Evolutionary conservation across 2,329 filamentous ascomycete genomes (phyloP).

Genomic region (Botrytis deweyae): DNA sequence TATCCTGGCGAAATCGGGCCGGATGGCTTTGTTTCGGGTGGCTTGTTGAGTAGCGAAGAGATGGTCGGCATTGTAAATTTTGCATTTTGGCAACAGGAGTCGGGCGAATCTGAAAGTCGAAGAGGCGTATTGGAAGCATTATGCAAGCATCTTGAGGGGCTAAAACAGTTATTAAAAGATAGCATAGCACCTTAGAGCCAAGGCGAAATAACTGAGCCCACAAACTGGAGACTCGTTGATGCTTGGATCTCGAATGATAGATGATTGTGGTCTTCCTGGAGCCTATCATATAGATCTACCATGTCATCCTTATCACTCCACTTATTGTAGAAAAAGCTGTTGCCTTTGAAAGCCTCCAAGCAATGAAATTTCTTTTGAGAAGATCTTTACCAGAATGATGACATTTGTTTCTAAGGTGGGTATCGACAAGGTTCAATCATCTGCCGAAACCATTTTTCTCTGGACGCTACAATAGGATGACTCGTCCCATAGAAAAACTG

Average conservation of each 20-base stretch:
- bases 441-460: too few relatives aligned
- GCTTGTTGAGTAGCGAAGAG: not conserved
- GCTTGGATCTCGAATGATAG: not conserved
- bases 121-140: not conserved
- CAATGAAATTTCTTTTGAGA: not conserved
- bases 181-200: not conserved
- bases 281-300: not conserved
- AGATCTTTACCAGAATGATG: not conserved
- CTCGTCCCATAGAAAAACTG: too few relatives aligned
- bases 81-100: not conserved
- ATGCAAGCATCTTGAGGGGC: not conserved
- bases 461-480: too few relatives aligned
- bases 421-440: too few relatives aligned
- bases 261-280: not conserved
- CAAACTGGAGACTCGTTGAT: not conserved
- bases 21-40: too few relatives aligned
- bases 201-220: not conserved
- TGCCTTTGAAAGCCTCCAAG: not conserved
- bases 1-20: not conserved
- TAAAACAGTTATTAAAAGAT: not conserved
- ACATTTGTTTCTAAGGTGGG: not conserved
- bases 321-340: not conserved
- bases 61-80: not conserved
- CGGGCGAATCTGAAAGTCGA: not conserved
- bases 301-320: not conserved